Evolutionary conservation across 2,329 filamentous ascomycete genomes (phyloP).

Genomic region (Dothistroma pini): DNA sequence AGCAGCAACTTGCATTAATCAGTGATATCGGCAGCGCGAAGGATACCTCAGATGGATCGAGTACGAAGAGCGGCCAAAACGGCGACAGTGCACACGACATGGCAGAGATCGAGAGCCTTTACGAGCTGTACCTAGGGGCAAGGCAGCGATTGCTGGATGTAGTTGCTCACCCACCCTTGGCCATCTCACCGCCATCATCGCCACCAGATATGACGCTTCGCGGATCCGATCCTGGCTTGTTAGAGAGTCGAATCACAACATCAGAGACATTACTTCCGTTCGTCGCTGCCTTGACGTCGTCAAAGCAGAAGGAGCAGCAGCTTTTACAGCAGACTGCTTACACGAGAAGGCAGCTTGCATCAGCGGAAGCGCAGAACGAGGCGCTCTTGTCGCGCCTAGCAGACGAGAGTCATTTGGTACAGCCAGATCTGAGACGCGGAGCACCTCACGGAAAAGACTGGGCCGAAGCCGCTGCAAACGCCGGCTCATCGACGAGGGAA

Average conservation of each 20-base stretch:
- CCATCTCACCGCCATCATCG: constrained; percentile 1
- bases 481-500: constrained; percentile 15
- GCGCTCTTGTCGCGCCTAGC: constrained; percentile 29
- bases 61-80: constrained; percentile 1
- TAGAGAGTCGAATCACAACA: constrained; percentile 10
- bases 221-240: constrained; percentile 4
- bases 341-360: constrained; percentile 26
- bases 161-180: constrained; percentile 16
- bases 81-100: constrained; percentile 8
- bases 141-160: constrained; percentile 25
- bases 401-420: constrained; percentile 37
- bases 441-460: constrained; percentile 27
- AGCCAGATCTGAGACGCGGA: constrained; percentile 22
- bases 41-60: neutral
- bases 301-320: constrained; percentile 23
- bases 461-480: constrained; percentile 25
- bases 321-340: constrained; percentile 29
- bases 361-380: constrained; percentile 26
- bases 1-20: constrained; percentile 31
- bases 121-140: constrained; percentile 29
- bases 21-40: constrained; percentile 22
- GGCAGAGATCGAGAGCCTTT: constrained; percentile 26
- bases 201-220: constrained; percentile 10
- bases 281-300: constrained; percentile 20
- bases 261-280: constrained; percentile 28